Percentiles rank a stretch among this genome's conserved stretches.
Conservation (phyloP, 805 yeast species). For the Trichomonascus vanleenenianus region DNA sequence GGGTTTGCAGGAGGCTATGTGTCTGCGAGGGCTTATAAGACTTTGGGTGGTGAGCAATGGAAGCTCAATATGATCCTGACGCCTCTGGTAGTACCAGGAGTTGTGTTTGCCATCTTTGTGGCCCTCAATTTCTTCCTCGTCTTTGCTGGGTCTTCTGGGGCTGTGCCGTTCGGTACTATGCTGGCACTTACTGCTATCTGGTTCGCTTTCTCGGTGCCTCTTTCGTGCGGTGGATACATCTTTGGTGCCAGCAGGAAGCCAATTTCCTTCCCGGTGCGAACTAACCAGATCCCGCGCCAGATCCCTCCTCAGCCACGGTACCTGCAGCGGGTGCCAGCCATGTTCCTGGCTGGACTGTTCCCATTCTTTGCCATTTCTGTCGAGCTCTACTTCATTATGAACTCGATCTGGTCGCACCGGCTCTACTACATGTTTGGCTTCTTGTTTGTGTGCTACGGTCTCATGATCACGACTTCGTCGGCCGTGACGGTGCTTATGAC, state of each 20-base stretch:
- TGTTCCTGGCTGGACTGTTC: constrained; percentile 78
- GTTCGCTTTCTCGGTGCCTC: constrained; percentile 79
- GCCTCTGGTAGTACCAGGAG: constrained; percentile 80
- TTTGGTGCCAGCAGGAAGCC: constrained; percentile 58
- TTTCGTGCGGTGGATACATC: constrained; percentile 76
- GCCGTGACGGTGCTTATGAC: constrained; percentile 73
- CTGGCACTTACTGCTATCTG: constrained; percentile 72
- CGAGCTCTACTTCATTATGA: constrained; percentile 86
- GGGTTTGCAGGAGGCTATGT: constrained; percentile 81
- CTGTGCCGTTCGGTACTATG: constrained; percentile 89
- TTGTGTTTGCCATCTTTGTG: constrained; percentile 53
- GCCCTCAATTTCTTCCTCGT: constrained; percentile 77
- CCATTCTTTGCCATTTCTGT: constrained; percentile 94
- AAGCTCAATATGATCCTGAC: constrained; percentile 75
- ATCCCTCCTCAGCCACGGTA: constrained; percentile 89
- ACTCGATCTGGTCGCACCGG: constrained; percentile 88
- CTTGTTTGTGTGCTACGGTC: constrained; percentile 76
- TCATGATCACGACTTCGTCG: constrained; percentile 74
- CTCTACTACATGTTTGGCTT: constrained; percentile 97
- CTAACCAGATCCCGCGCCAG: constrained; percentile 94
- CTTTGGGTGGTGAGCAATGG: constrained; percentile 90
- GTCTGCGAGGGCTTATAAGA: constrained; percentile 79
- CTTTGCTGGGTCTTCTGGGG: constrained; percentile 78
- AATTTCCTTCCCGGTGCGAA: constrained; percentile 68
- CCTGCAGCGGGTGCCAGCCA: constrained; percentile 55